Base-by-base conservation (phyloP, 1,284 basidiomycete species). In the Anthracocystis setariae region DNA sequence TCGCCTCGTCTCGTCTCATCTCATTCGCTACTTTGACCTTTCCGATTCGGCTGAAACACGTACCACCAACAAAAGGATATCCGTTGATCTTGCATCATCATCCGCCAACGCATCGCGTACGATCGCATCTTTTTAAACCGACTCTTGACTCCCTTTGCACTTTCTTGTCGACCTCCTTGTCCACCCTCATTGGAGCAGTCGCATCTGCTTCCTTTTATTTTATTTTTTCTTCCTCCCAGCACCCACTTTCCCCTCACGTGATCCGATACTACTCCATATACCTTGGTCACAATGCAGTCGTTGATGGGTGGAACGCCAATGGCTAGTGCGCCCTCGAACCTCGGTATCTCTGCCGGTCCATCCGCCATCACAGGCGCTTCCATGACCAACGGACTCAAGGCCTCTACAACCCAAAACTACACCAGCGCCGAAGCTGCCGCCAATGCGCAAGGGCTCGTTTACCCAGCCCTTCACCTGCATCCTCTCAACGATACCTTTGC, bases 401-500 rank as follows among this genome's bases (percentile, higher is more conserved):
- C 23, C 23, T 18, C 37, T 32, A 54, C 54, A 8, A 44, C 54
- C 1, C 59, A 53, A 21, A 43, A 44, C 42, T 57, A 62, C 32
- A 44, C 39, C 25, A 63, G 52, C 43, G 64, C 70, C 50, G 62
- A 73, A 33, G 64, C 66, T 12, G 62, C 62, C 17, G 62, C 60
- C 44, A 67, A 61, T 27, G 73, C 52, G 8, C 64, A 79, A 17
- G 56, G 64, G 10, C 76, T 81, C 24, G 64, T 78, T 58, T 82
- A 69, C 37, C 81, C 81, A 9, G 79, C 81, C 2, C 62, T 82
- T 49, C 81, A 82, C 49, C 88, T 98, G 33, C 96, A 94, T 84
- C 94, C 95, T 0, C 88, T 98, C 67, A 97, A 98, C 82, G 93
- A 97, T 83, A 93, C 94, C 1, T 98, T 98, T 84, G 87, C 91